phyloP scores from a whole-genome alignment of 139 green algal genomes.

The Dunaliella sp. region DNA sequence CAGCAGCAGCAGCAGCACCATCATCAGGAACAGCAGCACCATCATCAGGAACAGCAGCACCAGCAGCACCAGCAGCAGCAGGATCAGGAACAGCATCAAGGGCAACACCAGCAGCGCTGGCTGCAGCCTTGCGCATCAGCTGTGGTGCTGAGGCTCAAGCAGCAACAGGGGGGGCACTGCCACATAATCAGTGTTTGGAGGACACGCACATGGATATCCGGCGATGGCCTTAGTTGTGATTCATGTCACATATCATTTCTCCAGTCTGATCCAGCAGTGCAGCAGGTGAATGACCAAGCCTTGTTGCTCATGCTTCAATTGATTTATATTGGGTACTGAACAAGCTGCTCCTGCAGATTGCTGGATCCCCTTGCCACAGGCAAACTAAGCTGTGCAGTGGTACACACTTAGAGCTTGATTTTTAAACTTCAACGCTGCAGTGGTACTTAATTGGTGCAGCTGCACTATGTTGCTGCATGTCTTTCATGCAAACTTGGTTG shows the following conservation, averaged over 20 bases:
- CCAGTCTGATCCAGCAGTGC: not conserved
- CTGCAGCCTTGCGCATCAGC: not conserved
- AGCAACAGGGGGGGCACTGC: not conserved
- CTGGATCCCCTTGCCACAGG: no score
- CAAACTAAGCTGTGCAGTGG: not conserved
- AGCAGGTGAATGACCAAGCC: not conserved
- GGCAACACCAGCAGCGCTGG: not conserved
- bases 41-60: conserved; percentile 8
- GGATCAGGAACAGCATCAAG: not conserved
- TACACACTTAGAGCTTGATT: not conserved
- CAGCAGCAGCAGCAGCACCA: conserved; percentile 5
- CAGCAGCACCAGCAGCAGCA: not conserved
- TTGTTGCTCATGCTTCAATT: not conserved
- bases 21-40: not conserved
- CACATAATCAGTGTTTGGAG: not conserved
- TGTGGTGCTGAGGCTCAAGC: not conserved
- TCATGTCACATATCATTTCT: not conserved
- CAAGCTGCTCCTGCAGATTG: no score
- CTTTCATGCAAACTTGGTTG: no score
- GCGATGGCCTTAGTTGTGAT: not conserved
- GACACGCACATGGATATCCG: not conserved
- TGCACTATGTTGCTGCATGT: no score
- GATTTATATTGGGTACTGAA: not conserved
- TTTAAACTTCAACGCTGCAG: not conserved
- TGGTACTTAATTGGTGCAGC: no score